These are phyloP conservation scores for Mesembryanthemum crystallinum DNA, from an alignment of 148 eudicot genomes.

Conservation along the genomic window DNA sequence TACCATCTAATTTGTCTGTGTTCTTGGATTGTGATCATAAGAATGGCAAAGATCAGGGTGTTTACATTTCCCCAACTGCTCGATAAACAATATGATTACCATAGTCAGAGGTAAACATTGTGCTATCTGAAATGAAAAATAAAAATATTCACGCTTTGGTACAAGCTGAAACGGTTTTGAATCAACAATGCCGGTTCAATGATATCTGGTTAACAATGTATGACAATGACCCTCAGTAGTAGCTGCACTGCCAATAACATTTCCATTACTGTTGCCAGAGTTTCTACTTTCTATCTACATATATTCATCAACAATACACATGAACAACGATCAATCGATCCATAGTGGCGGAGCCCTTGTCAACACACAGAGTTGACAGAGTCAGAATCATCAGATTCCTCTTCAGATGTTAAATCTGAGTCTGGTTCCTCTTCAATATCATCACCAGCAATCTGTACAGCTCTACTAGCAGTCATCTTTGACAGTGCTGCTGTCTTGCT, in stretches of 20 bases:
- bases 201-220: too few species aligned
- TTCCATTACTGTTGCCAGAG: neutral
- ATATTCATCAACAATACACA: neutral
- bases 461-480: slow-evolving; percentile 54
- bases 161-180: too few species aligned
- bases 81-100: too few species aligned
- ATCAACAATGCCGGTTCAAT: too few species aligned
- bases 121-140: too few species aligned
- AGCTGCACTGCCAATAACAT: neutral
- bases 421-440: slow-evolving; percentile 49
- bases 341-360: neutral
- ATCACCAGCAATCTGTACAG: slow-evolving; percentile 28
- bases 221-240: too few species aligned
- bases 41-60: too few species aligned
- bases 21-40: too few species aligned
- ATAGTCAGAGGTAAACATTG: too few species aligned
- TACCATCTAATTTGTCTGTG: too few species aligned
- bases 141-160: too few species aligned
- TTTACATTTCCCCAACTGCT: too few species aligned
- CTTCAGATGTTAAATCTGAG: slow-evolving; percentile 59
- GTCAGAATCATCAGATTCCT: slow-evolving; percentile 46
- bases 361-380: slow-evolving; percentile 29
- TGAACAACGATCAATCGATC: neutral
- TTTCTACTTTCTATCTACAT: neutral
- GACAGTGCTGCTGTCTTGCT: slow-evolving; percentile 89